Evolutionary conservation across 2,329 filamentous ascomycete species (phyloP), one percentile per base, ranked within the genome.

Genomic region (Aulographum hederae): DNA sequence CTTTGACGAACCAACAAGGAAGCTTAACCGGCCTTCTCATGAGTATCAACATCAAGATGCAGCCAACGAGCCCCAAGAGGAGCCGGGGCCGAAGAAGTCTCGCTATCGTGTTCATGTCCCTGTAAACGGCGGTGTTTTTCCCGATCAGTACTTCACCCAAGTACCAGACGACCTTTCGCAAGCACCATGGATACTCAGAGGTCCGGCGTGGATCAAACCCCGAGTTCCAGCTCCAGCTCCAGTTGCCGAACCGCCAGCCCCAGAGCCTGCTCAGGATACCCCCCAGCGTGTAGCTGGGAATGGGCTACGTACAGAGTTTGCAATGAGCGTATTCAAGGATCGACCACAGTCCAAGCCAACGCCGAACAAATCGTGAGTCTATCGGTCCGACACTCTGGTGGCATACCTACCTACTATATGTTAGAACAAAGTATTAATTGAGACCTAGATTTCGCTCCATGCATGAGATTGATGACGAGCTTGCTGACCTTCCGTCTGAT

Each of bases 401-500:
- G n/a, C n/a, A n/a, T n/a, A n/a, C n/a, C n/a, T n/a, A n/a, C n/a
- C n/a, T n/a, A n/a, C n/a, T n/a, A n/a, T n/a, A n/a, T n/a, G n/a
- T n/a, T 25, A 25, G 21, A 25, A 8, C 8, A 8, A 25, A 8
- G 8, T 25, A 25, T 25, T 25, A 8, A 25, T 25, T 8, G 8
- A 8, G n/a, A 8, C 21, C 21, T 8, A n/a, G 8, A 8, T 25
- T n/a, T 8, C 21, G 21, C 8, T 8, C 21, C 8, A 25, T 25
- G 21, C 21, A n/a, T n/a, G 21, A 25, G 8, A 25, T 25, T 8
- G 8, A 25, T 8, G n/a, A 56, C 34, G 64, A 68, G 32, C 50
- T 69, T 17, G 61, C 57, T 14, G 61, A 65, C 43, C 43, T 69
- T 5, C 65, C 65, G 3, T 66, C 63, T 16, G 65, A 82, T 57